These are phyloP conservation scores for Blastobotrys mokoenaii DNA, from an alignment of 805 yeast species.

Conservation along the genomic window DNA sequence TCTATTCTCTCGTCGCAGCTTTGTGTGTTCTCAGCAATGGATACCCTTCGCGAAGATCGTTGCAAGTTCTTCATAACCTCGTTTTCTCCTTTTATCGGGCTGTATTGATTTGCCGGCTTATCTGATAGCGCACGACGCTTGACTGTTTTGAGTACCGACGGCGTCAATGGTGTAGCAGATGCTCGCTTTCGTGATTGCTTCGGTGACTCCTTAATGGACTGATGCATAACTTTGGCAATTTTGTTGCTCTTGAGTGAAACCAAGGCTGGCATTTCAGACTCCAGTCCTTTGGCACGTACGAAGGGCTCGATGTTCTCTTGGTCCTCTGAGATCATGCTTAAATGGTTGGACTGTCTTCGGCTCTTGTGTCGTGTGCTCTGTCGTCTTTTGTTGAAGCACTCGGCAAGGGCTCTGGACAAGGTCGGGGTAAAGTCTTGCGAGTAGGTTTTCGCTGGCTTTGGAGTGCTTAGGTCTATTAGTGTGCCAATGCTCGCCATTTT, in stretches of 20 bases:
- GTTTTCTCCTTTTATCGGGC: no score
- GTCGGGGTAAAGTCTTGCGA: slow-evolving; percentile 16
- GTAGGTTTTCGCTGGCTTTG: slow-evolving; percentile 3
- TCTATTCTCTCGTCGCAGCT: neutral
- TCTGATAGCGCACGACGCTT: slow-evolving; percentile 7
- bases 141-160: slow-evolving; percentile 5
- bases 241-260: neutral
- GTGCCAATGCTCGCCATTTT: neutral
- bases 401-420: slow-evolving; percentile 14
- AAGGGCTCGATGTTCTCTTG: neutral
- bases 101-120: neutral
- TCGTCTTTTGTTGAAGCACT: slow-evolving; percentile 12
- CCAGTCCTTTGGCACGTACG: neutral
- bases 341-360: neutral
- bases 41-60: neutral
- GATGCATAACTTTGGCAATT: neutral
- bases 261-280: neutral
- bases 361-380: slow-evolving; percentile 11
- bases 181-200: slow-evolving; percentile 6
- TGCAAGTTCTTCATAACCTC: neutral
- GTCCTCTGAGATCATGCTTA: neutral
- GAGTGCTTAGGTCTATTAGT: slow-evolving; percentile 17
- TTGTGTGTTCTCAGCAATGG: neutral
- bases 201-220: neutral
- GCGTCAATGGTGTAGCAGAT: slow-evolving; percentile 13